phyloP scores from a whole-genome alignment of 805 yeast species.

The Debaryomyces maramus region DNA sequence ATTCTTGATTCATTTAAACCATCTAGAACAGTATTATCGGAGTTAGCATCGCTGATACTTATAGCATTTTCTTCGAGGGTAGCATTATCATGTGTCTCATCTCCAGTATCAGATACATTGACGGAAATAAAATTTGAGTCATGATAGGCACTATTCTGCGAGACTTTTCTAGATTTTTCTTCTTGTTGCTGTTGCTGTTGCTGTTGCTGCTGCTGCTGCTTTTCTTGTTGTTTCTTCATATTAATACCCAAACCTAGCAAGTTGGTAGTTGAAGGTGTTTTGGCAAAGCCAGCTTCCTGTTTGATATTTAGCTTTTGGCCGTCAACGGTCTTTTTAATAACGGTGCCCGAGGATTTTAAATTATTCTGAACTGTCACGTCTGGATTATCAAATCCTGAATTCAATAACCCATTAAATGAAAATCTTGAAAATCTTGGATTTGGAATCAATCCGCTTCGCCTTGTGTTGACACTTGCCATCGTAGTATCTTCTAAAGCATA shows the following conservation, averaged over 20 bases:
- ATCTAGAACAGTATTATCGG: conserved; percentile 22
- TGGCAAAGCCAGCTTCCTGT: no score
- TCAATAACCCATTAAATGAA: conserved; percentile 39
- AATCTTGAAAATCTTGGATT: conserved; percentile 44
- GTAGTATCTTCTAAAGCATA: neutral
- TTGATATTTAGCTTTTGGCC: no score
- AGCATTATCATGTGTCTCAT: conserved; percentile 6
- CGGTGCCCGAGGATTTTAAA: conserved; percentile 11
- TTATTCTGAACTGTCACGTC: conserved; percentile 7
- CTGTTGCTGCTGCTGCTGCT: no score
- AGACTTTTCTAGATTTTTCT: neutral
- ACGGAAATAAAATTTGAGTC: conserved; percentile 20
- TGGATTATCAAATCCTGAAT: conserved; percentile 10
- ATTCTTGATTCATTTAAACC: conserved; percentile 9
- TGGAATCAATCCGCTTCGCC: conserved; percentile 30
- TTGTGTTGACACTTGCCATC: conserved; percentile 7
- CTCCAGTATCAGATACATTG: conserved; percentile 15
- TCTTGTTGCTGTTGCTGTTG: neutral
- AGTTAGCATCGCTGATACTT: conserved; percentile 17
- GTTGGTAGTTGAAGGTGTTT: conserved; percentile 15
- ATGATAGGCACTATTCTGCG: neutral
- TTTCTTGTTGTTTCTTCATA: neutral
- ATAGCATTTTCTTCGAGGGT: conserved; percentile 24
- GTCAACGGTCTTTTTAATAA: conserved; percentile 6
- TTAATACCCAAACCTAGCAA: conserved; percentile 32